Evolutionary conservation across 176 grass and related monocot genomes (phyloP), one percentile per base, ranked within the genome.

Genomic region (Eragrostis curvula): DNA sequence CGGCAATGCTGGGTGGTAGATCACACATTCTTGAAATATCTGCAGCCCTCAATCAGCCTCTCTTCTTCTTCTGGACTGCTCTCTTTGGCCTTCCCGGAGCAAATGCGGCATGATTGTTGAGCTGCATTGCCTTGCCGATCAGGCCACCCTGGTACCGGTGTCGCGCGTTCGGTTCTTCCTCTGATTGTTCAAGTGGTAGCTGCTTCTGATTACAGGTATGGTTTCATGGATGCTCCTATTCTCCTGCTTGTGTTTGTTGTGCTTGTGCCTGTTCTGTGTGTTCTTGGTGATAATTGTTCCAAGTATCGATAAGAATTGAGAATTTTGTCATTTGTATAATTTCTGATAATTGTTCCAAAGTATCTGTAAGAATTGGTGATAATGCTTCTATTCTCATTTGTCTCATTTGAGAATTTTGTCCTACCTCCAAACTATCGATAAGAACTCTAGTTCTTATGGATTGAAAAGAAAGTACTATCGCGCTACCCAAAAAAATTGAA

Each of bases 71-170:
- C 61, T 14, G 45, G 6, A 20, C 8, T n/a, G 8, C 8, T 6
- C 14, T 27, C 44, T 24, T 55, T 14, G 20, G 1, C 36, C 9
- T 15, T 29, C 49, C 40, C 20, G 9, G 49, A 30, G 46, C 79
- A 74, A n/a, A 62, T 64, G 81, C 61, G 23, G 77, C 55, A 85
- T 89, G 61, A 42, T 23, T 30, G 24, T 23, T 80, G 87, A 81
- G 70, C 6, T 8, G 70, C 45, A 27, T 66, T 50, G 43, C 32
- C 50, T 29, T 39, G 18, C 28, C 3, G 0, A 51, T 87, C 51
- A 17, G 21, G 24, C 48, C 36, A 16, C 12, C 8, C 8, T 28
- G 43, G 5, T 20, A 44, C 7, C 0, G 11, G 21, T 11, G 45
- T 12, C 6, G 57, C 36, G 15, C 20, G 32, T 36, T 47, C 0